Evolutionary conservation across 345 rosid genomes (phyloP), one percentile per base, ranked within the genome.

Genomic region (Eucalyptus rudis): DNA sequence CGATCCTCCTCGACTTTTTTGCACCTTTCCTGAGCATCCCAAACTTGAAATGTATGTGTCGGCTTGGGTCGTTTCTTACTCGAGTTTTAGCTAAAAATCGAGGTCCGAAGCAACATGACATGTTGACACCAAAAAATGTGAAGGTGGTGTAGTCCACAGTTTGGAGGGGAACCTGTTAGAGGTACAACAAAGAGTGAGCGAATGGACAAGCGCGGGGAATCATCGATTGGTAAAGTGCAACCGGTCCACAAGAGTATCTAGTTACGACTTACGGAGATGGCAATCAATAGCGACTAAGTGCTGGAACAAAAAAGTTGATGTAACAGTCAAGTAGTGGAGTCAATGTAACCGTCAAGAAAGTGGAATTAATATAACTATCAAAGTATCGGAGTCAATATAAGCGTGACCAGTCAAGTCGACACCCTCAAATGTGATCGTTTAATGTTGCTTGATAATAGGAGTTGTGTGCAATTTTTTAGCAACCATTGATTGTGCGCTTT

Each of bases 261-360:
- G 11, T 68, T 68, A 0, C 0, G 13, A 17, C 0, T 2, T 25
- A 68, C 0, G 20, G 13, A 68, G 7, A 33, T 68, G 80, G 11
- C 80, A 9, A 68, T 40, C 9, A 33, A 10, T 10, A 31, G 7
- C 3, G 13, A 11, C 1, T 8, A 2, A 68, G 80, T 68, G 43
- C 2, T 8, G 1, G 24, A 17, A 16, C 12, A 1, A 68, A 17
- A 2, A 17, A 68, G 1, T 33, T 9, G 13, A 68, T 33, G 24
- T 33, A 33, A 31, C 2, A 0, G 1, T 71, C 2, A 11, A 33
- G 25, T 10, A 33, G 81, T 0, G 0, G 13, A 71, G 44, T 71
- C 4, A 1, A 71, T 71, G 13, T 33, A 33, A 33, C 25, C 4
- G 2, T 36, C 25, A 9, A 71, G 7, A 0, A 15, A 68, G 3